Base-by-base conservation (phyloP, 495 filamentous ascomycete species). In the Cenococcum geophilum region DNA sequence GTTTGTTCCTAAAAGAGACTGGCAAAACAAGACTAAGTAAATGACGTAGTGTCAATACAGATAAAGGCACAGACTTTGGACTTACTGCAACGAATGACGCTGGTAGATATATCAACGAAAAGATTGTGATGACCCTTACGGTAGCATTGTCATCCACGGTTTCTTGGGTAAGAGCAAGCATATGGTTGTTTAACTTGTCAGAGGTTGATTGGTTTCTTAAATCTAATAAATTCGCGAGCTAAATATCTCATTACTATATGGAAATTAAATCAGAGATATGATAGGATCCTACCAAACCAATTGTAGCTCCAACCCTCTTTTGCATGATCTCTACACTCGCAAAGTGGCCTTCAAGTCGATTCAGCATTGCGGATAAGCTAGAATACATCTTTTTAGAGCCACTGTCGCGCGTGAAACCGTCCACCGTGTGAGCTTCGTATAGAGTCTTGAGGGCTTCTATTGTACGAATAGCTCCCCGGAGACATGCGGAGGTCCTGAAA, bases 111-210 rank as follows among this genome's bases (percentile, higher is more conserved):
- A 64, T 64, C 25, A 64, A 25, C 5, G 61, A 60, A 27, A 40
- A 55, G 8, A 64, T n/a, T 20, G 56, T 64, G 16, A 64, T 64
- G 34, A 64, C 49, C 1, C 48, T 16, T 5, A 64, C 57, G 11
- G 61, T 64, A 21, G 57, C 61, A 21, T 64, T 64, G 27, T 64
- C 57, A 43, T 64, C 61, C 9, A 64, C 61, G 18, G 35, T 64
- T 10, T 64, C 48, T 21, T 34, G 18, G n/a, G 57, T 64, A n/a
- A 64, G 27, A 34, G 23, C 35, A 4, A 64, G 50, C 42, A 64
- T 64, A 5, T 32, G 55, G 22, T 12, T 49, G 20, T 36, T 55
- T 5, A 64, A 47, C 34, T 23, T 42, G 14, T 55, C 36, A 3
- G 61, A 53, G 22, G 18, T 49, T 12, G 34, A 23, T 50, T 64